A percentile compares a stretch with the other conserved stretches of the same genome.
Evolutionary conservation across 2,329 filamentous ascomycete genomes (phyloP).

Genomic region (Diaporthe sp.): DNA sequence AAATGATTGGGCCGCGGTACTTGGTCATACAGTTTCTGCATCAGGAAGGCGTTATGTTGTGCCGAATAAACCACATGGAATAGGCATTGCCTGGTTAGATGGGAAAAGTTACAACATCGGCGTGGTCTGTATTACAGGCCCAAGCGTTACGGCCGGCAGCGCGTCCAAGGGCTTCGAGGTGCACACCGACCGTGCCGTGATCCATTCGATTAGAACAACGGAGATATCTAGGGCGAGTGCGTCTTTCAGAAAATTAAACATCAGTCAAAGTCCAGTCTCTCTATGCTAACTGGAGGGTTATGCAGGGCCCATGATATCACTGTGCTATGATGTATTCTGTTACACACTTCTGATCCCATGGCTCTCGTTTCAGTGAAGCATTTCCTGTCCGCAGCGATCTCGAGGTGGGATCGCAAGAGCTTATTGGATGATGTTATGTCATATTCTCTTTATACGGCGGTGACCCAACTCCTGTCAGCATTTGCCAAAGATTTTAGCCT

Average conservation of each 20-base stretch:
- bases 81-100: not conserved
- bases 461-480: too few relatives aligned
- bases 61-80: not conserved
- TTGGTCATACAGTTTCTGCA: conserved; percentile 12
- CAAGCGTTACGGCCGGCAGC: not conserved
- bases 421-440: too few relatives aligned
- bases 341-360: not conserved
- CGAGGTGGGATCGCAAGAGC: not conserved
- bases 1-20: conserved; percentile 13
- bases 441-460: too few relatives aligned
- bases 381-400: not conserved
- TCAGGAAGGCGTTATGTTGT: conserved; percentile 23
- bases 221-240: not conserved
- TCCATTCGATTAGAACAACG: not conserved
- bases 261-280: not conserved
- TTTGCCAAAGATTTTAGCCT: not conserved
- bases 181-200: too few relatives aligned
- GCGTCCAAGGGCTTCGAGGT: not conserved
- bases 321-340: not conserved
- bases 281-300: not conserved
- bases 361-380: not conserved
- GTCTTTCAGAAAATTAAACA: not conserved
- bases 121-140: not conserved
- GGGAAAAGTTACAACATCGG: not conserved
- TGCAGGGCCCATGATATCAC: too few relatives aligned